A percentile compares a stretch with the other conserved stretches of the same genome.
Conservation (phyloP, 257 asterid species). For the Gynochthodes officinalis region DNA sequence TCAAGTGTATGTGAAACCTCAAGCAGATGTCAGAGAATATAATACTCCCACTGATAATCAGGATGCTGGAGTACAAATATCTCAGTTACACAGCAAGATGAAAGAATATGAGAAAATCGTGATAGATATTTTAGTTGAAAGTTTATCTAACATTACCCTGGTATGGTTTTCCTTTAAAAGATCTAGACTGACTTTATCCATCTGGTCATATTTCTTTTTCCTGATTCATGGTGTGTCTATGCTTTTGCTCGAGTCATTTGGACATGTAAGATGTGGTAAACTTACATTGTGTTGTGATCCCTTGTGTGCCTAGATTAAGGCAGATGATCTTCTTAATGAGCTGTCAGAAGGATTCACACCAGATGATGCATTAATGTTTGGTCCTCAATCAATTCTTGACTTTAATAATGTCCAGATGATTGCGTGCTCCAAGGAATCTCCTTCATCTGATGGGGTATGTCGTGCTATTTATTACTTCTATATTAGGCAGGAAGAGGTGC, state of each 20-base stretch:
- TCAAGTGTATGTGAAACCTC: constrained; percentile 70
- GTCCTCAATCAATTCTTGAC: constrained; percentile 60
- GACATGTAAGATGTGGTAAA: not conserved
- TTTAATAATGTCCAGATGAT: constrained; percentile 51
- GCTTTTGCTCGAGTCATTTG: not conserved
- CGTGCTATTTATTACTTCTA: not conserved
- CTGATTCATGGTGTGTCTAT: not conserved
- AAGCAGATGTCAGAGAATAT: constrained; percentile 48
- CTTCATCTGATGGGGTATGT: constrained; percentile 73
- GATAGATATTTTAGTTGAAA: constrained; percentile 44
- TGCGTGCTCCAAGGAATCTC: constrained; percentile 61
- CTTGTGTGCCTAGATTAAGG: constrained; percentile 46
- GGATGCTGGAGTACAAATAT: constrained; percentile 60
- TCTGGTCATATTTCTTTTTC: not conserved
- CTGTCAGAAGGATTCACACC: constrained; percentile 76
- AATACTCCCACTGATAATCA: constrained; percentile 60
- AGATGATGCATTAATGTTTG: constrained; percentile 81
- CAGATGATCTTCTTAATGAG: constrained; percentile 60
- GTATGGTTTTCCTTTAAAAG: constrained; percentile 27
- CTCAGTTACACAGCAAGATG: constrained; percentile 49
- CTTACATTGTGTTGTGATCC: constrained; percentile 2
- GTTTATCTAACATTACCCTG: constrained; percentile 59
- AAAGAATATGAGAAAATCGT: constrained; percentile 47
- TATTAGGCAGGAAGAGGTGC: not conserved
- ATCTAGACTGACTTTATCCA: not conserved